Evolutionary conservation across 306 rosid species (phyloP).

Genomic region (Cucumis melo): DNA sequence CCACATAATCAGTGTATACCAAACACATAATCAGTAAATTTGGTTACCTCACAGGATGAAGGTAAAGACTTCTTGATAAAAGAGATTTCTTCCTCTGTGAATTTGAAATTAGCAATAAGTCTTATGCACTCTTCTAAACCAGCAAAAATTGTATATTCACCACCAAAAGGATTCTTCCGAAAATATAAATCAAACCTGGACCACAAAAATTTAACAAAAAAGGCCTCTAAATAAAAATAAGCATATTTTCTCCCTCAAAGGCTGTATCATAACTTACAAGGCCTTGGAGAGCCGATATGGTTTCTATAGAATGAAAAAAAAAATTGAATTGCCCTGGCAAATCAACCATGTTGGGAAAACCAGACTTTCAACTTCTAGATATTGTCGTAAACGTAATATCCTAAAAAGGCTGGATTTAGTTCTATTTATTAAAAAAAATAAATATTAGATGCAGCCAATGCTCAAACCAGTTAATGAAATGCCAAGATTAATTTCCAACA

Average conservation of each 20-base stretch:
- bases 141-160: slow-evolving; percentile 89
- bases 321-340: background rate
- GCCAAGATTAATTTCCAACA: background rate
- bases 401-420: background rate
- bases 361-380: background rate
- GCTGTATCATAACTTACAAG: background rate
- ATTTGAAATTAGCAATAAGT: slow-evolving; percentile 79
- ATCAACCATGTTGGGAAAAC: background rate
- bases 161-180: slow-evolving; percentile 95
- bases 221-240: background rate
- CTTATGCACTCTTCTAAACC: slow-evolving; percentile 92
- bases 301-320: background rate
- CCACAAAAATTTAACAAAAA: slow-evolving; percentile 9
- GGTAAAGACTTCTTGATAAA: slow-evolving; percentile 57
- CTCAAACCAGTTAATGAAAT: background rate
- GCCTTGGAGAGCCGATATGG: background rate
- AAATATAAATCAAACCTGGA: slow-evolving; percentile 95
- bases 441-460: background rate
- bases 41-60: slow-evolving; percentile 70
- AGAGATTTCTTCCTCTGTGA: slow-evolving; percentile 63
- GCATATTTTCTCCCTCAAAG: background rate
- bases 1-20: background rate
- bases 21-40: background rate
- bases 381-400: background rate
- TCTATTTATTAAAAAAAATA: background rate